These are phyloP conservation scores for Nicotiana sylvestris DNA, from an alignment of 257 asterid species.

Conservation along the genomic window DNA sequence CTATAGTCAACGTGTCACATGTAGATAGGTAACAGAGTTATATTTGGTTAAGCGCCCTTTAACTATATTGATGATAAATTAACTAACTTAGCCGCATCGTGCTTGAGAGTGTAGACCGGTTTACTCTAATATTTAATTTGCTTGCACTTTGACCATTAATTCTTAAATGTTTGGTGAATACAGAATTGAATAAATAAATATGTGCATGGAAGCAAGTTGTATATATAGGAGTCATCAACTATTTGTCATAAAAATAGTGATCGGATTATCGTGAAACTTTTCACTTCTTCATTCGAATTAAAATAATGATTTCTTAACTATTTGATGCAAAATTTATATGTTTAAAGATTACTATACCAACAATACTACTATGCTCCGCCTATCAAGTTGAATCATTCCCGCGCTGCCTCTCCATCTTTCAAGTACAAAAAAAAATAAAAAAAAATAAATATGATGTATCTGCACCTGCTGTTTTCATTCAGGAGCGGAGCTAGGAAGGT, in stretches of 20 bases:
- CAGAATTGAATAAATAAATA: neutral
- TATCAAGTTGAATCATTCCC: too few relatives aligned
- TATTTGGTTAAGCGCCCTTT: neutral
- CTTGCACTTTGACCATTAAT: neutral
- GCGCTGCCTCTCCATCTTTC: too few relatives aligned
- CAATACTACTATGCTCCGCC: too few relatives aligned
- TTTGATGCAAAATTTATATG: neutral
- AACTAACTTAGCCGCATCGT: neutral
- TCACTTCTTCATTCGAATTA: neutral
- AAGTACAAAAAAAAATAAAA: too few relatives aligned
- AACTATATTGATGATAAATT: neutral
- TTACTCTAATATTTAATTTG: neutral
- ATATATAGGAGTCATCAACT: neutral
- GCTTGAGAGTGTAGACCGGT: neutral
- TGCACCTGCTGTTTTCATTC: too few relatives aligned
- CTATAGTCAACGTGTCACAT: neutral
- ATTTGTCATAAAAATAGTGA: neutral
- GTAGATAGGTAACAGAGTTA: neutral
- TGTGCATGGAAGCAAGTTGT: neutral
- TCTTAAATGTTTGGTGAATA: neutral
- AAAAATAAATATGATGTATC: too few relatives aligned
- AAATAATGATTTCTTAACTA: neutral
- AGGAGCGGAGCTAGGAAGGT: too few relatives aligned
- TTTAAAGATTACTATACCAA: too few relatives aligned
- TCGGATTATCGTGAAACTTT: neutral